Percentiles rank a stretch among this genome's conserved stretches.
These are phyloP conservation scores for Grosmannia serpens DNA, from an alignment of 2,329 filamentous ascomycete genomes.

Conservation along the genomic window DNA sequence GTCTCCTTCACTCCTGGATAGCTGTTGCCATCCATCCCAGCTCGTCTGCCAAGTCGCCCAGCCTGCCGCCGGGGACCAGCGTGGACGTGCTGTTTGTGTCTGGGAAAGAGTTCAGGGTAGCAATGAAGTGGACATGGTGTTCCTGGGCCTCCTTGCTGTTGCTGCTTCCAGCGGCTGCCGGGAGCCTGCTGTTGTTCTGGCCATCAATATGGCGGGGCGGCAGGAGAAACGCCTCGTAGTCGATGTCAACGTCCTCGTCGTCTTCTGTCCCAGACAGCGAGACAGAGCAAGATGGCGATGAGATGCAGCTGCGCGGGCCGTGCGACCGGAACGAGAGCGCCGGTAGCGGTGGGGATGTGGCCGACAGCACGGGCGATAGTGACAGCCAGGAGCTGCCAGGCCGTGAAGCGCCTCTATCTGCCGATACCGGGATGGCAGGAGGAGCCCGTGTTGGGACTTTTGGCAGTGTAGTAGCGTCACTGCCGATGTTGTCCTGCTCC, in stretches of 20 bases:
- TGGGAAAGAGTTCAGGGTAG: conserved; percentile 5
- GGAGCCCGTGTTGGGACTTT: conserved; percentile 4
- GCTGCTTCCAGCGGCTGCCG: not conserved
- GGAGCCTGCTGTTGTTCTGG: not conserved
- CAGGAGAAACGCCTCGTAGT: not conserved
- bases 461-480: not conserved
- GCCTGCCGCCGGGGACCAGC: conserved; percentile 16
- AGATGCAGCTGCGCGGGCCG: conserved; percentile 26
- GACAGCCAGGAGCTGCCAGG: not conserved
- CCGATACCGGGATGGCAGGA: not conserved
- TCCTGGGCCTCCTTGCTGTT: conserved; percentile 6
- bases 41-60: conserved; percentile 27
- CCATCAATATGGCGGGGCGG: not conserved
- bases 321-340: conserved; percentile 24
- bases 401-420: not conserved
- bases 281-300: not conserved
- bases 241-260: not conserved
- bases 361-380: conserved; percentile 14
- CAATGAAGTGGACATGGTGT: conserved; percentile 18
- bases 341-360: conserved; percentile 26
- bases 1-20: conserved; percentile 22
- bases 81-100: conserved; percentile 17
- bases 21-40: conserved; percentile 40
- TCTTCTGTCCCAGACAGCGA: conserved; percentile 2
- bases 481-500: not conserved